phyloP scores from a whole-genome alignment of 1,284 basidiomycete species.

The Moniliella sp. region DNA sequence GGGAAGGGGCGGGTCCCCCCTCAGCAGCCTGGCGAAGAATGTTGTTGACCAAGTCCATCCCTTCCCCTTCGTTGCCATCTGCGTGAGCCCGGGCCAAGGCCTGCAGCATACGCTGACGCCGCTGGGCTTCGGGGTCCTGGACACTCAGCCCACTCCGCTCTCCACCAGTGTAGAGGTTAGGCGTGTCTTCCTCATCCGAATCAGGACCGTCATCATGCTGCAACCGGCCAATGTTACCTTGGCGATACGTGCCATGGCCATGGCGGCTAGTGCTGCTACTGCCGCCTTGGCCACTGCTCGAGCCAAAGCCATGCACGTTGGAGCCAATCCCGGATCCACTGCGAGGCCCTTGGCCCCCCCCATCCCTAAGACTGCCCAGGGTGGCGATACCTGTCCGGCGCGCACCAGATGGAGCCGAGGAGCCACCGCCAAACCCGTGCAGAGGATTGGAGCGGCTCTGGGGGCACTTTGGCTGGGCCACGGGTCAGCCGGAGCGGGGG shows the following conservation, averaged over 20 bases:
- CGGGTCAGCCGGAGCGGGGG: no score
- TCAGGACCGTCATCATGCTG: no score
- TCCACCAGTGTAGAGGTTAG: constrained; percentile 31
- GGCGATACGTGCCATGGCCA: no score
- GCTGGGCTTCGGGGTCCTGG: constrained; percentile 51
- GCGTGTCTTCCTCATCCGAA: constrained; percentile 17
- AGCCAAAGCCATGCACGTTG: constrained; percentile 1
- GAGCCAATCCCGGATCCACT: not conserved
- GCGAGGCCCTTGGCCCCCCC: not conserved
- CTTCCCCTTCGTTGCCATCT: constrained; percentile 40
- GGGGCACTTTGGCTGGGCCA: no score
- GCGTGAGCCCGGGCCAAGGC: constrained; percentile 5
- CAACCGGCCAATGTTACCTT: no score
- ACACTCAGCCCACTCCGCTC: constrained; percentile 60
- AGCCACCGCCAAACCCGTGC: no score
- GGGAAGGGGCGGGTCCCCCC: constrained; percentile 35
- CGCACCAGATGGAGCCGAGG: no score
- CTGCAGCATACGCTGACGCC: constrained; percentile 11
- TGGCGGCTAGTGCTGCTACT: not conserved
- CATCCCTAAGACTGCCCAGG: not conserved
- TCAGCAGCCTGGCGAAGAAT: constrained; percentile 55
- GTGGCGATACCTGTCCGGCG: no score
- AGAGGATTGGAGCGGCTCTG: no score
- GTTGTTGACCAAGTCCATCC: constrained; percentile 47
- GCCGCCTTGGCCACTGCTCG: not conserved